Evolutionary conservation across 2,329 filamentous ascomycete species (phyloP), one percentile per base, ranked within the genome.

Genomic region (Cytospora piceae): DNA sequence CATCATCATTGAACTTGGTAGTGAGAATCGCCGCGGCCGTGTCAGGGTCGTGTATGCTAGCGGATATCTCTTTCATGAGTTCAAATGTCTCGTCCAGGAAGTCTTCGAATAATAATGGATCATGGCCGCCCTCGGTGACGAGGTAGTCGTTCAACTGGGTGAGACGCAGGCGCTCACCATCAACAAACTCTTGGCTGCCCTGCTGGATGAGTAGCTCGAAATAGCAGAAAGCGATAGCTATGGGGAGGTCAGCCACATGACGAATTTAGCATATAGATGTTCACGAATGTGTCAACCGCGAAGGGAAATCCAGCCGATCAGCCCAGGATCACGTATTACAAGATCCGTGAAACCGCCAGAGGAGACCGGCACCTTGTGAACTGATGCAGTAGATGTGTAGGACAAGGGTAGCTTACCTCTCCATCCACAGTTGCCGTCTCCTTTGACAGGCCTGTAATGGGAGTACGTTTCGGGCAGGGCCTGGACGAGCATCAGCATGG

Each of bases 401-500:
- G 12, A 49, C 12, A 24, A 20, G 57, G 14, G n/a, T 27, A 32
- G 80, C 89, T 82, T 84, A 97, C 94, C 95, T 90, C 94, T 87
- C 94, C 95, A 98, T 73, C 94, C 95, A 79, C 95, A 98, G 76
- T 96, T 96, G 66, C 95, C 95, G 79, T 98, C 94, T 61, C 95
- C 94, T 77, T 91, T 89, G 76, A 97, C 88, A 14, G 90, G 90
- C 63, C 95, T 92, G 75, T 94, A 97, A 75, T 93, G 89, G 24
- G 92, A 91, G 77, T 96, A 97, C 64, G 90, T 92, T 72, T 89
- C 84, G 8, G 93, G 90, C 63, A 99, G 84, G 24, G 89, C 85
- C 93, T 96, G 71, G 17, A 24, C n/a, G 8, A 31, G 22, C 1
- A 37, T 68, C 56, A 68, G 63, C 46, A 60, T 15, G 39, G 46